Conservation (phyloP, 2,329 filamentous ascomycete species). For the Geoglossum cookeanum region DNA sequence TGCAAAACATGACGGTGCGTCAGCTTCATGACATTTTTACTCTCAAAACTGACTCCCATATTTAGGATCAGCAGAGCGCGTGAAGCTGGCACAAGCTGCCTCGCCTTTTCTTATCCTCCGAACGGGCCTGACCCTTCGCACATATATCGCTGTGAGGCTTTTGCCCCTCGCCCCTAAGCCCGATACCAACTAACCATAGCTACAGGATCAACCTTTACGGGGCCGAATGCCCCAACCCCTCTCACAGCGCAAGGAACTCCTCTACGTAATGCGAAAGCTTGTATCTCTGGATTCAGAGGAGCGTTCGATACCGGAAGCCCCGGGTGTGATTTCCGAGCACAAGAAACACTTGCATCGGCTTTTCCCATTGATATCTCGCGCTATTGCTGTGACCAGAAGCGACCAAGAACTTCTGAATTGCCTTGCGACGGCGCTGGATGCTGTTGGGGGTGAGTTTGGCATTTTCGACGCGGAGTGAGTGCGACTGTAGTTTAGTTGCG, state of each 20-base stretch:
- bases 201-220: conserved; percentile 60
- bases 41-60: background rate
- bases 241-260: conserved; percentile 58
- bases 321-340: conserved; percentile 30
- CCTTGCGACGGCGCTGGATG: conserved; percentile 21
- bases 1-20: conserved; percentile 27
- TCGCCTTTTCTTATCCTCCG: conserved; percentile 71
- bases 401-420: conserved; percentile 38
- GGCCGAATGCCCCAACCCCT: conserved; percentile 78
- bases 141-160: conserved; percentile 45
- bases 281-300: conserved; percentile 50
- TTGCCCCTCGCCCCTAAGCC: background rate
- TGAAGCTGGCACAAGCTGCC: conserved; percentile 52
- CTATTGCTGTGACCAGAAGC: conserved; percentile 38
- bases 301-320: conserved; percentile 40
- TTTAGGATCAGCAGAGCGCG: conserved; percentile 17
- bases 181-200: background rate
- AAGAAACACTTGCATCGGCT: conserved; percentile 63
- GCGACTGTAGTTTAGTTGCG: too few relatives aligned
- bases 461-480: background rate
- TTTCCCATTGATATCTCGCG: conserved; percentile 57
- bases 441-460: conserved; percentile 18
- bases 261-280: conserved; percentile 49
- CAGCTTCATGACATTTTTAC: background rate
- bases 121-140: conserved; percentile 58